These are phyloP conservation scores for Hypoxylon sp. DNA, from an alignment of 2,329 filamentous ascomycete species.

Conservation along the genomic window DNA sequence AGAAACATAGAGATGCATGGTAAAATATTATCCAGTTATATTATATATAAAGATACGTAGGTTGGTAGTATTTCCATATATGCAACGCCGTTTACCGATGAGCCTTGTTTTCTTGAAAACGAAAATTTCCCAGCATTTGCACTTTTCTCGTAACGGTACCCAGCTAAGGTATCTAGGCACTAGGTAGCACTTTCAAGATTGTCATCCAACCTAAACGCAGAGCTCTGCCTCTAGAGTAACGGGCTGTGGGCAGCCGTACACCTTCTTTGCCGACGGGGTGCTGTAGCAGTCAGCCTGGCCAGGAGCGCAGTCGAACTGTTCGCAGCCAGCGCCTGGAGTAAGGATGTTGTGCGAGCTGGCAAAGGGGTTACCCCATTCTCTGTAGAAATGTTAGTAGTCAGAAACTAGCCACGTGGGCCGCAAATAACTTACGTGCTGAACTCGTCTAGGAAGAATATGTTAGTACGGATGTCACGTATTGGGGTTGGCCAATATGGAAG, in stretches of 20 bases:
- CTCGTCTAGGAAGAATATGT: constrained; percentile 54
- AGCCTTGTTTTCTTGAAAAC: not conserved
- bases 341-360: constrained; percentile 56
- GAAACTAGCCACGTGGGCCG: not conserved
- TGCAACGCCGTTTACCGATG: not conserved
- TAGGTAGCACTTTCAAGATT: constrained; percentile 1
- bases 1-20: too few species aligned
- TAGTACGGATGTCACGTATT: not conserved
- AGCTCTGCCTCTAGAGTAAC: constrained; percentile 56
- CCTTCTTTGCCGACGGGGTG: constrained; percentile 57
- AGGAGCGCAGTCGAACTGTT: constrained; percentile 58
- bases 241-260: constrained; percentile 60
- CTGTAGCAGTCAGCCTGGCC: constrained; percentile 59
- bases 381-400: constrained; percentile 36
- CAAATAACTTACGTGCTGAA: constrained; percentile 55
- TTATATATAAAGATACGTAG: not conserved
- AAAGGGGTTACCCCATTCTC: constrained; percentile 61
- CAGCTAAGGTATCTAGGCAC: too few species aligned
- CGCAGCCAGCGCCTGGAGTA: constrained; percentile 57
- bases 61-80: not conserved
- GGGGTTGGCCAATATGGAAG: not conserved
- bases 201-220: constrained; percentile 43
- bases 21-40: too few species aligned
- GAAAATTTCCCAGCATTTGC: not conserved
- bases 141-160: not conserved